Evolutionary conservation across 495 filamentous ascomycete genomes (phyloP).

Genomic region (Hypoxylon trugodes): DNA sequence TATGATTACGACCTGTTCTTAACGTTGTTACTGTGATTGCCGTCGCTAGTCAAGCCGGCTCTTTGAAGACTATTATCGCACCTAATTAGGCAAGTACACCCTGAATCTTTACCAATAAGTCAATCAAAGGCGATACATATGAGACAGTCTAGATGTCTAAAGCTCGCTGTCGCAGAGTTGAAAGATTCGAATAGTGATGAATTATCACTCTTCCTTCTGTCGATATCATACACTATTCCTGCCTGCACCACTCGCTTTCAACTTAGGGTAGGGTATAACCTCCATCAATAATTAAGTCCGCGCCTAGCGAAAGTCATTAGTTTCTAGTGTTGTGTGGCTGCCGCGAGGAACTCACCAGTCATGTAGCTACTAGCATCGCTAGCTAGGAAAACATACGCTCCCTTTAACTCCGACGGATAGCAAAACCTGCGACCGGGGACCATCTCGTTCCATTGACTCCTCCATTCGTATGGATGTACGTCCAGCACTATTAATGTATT

Average conservation of each 20-base stretch:
- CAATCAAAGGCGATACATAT: no score
- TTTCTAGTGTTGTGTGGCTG: not conserved
- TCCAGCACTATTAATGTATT: slow-evolving; percentile 30
- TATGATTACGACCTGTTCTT: no score
- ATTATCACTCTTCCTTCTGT: no score
- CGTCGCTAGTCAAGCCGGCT: no score
- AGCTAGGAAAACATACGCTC: slow-evolving; percentile 70
- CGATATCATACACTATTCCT: no score
- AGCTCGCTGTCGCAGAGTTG: no score
- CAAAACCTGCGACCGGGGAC: slow-evolving; percentile 45
- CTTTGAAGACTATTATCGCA: no score
- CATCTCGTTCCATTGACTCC: slow-evolving; percentile 36
- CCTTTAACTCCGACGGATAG: slow-evolving; percentile 72
- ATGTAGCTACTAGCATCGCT: slow-evolving; percentile 64
- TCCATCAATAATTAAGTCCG: slow-evolving; percentile 46
- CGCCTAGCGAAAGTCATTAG: slow-evolving; percentile 15
- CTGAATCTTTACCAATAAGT: no score
- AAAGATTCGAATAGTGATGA: no score
- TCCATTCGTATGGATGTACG: slow-evolving; percentile 39
- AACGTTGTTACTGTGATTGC: no score
- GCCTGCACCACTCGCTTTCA: not conserved
- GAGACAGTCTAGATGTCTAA: no score
- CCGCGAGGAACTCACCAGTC: slow-evolving; percentile 24
- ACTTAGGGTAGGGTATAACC: slow-evolving; percentile 57
- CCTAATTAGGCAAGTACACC: no score